Percentiles rank a stretch among this genome's conserved stretches.
Conservation (phyloP, 2,329 filamentous ascomycete genomes). For the Lasiodiplodia gonubiensis region DNA sequence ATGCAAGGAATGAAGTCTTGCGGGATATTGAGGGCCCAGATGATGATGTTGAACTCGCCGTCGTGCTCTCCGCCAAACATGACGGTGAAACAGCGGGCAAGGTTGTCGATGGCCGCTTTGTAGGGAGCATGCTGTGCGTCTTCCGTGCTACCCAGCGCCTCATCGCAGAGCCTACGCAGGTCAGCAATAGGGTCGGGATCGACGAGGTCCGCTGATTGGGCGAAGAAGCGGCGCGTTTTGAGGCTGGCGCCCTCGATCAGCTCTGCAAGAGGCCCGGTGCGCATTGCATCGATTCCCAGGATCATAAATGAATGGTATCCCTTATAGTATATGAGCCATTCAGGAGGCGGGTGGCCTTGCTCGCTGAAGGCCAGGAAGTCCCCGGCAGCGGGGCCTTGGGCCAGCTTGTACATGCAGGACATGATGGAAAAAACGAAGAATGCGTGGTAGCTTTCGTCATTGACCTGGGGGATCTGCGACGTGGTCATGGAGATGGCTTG, state of each 20-base stretch:
- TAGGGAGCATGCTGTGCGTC: neutral
- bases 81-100: neutral
- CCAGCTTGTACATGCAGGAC: slow-evolving; percentile 12
- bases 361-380: slow-evolving; percentile 12
- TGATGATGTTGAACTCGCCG: slow-evolving; percentile 5
- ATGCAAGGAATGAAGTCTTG: slow-evolving; percentile 7
- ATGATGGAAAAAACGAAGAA: slow-evolving; percentile 13
- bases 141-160: neutral
- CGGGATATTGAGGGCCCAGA: slow-evolving; percentile 2
- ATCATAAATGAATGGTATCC: neutral
- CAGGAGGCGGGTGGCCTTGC: neutral
- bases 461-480: neutral
- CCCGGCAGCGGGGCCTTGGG: slow-evolving; percentile 32
- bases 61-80: neutral
- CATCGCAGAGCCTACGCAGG: neutral
- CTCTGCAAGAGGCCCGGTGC: neutral
- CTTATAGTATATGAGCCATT: slow-evolving; percentile 6
- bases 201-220: neutral
- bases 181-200: slow-evolving; percentile 3
- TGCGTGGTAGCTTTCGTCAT: slow-evolving; percentile 1
- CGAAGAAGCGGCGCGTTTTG: neutral
- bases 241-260: neutral
- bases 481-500: neutral
- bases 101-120: slow-evolving; percentile 1
- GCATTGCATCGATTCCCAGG: neutral